Evolutionary conservation across 2,329 filamentous ascomycete species (phyloP).

Genomic region (Xylaria digitata): DNA sequence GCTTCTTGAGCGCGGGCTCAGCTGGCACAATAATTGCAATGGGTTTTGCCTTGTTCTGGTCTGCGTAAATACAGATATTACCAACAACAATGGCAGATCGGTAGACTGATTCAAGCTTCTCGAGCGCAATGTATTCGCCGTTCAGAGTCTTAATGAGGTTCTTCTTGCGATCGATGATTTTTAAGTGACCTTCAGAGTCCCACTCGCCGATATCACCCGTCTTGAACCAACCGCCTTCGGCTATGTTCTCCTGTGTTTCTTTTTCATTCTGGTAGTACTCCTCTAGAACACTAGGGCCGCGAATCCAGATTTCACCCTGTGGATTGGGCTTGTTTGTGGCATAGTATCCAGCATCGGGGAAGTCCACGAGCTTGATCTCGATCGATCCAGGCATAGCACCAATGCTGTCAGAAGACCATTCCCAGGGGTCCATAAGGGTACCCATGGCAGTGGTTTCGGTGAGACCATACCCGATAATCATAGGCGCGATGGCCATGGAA

Average conservation of each 20-base stretch:
- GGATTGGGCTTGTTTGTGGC: constrained; percentile 78
- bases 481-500: constrained; percentile 86
- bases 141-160: constrained; percentile 86
- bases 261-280: constrained; percentile 83
- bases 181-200: constrained; percentile 75
- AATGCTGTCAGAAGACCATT: constrained; percentile 80
- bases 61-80: constrained; percentile 68
- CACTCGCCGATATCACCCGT: constrained; percentile 87
- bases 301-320: constrained; percentile 90
- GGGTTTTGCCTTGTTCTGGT: constrained; percentile 62
- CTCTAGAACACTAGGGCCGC: constrained; percentile 75
- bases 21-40: constrained; percentile 68
- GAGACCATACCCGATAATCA: constrained; percentile 89
- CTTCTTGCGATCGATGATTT: constrained; percentile 89
- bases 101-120: constrained; percentile 72
- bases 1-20: constrained; percentile 65
- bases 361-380: constrained; percentile 89
- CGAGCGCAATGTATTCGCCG: constrained; percentile 84
- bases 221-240: constrained; percentile 88
- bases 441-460: constrained; percentile 87
- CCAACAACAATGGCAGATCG: constrained; percentile 62
- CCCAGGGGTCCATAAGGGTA: constrained; percentile 77
- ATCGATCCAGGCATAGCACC: constrained; percentile 79
- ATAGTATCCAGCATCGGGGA: constrained; percentile 83
- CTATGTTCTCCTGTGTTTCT: constrained; percentile 77